Evolutionary conservation across 1,139 yeast species (phyloP).

Genomic region (Taphrina wiesneri): DNA sequence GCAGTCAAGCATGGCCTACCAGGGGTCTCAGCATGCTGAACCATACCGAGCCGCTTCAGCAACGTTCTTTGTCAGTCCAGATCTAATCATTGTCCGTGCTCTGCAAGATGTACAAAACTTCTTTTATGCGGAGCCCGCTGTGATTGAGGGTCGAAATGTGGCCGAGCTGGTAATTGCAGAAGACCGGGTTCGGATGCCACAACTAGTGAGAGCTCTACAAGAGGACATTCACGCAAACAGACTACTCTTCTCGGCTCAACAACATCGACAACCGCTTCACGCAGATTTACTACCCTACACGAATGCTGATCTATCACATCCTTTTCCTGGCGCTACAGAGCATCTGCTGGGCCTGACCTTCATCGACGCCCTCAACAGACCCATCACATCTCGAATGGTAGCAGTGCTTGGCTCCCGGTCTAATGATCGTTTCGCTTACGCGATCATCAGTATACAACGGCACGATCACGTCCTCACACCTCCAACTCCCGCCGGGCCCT

Average conservation of each 20-base stretch:
- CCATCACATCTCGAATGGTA: constrained; percentile 9
- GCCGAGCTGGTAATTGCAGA: background rate
- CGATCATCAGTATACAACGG: constrained; percentile 20
- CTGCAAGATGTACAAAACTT: constrained; percentile 4
- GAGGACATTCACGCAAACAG: constrained; percentile 5
- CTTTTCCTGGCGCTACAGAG: constrained; percentile 18
- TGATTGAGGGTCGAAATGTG: constrained; percentile 16
- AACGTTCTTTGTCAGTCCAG: constrained; percentile 4
- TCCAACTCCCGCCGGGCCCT: background rate
- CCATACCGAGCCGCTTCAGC: constrained; percentile 3
- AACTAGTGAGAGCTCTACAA: constrained; percentile 5
- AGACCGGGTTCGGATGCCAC: constrained; percentile 9
- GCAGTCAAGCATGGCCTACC: background rate
- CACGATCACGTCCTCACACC: constrained; percentile 7
- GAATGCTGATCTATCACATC: constrained; percentile 12
- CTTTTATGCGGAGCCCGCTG: constrained; percentile 7
- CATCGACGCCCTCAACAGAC: constrained; percentile 18
- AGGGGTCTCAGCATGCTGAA: background rate
- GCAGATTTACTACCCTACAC: constrained; percentile 9
- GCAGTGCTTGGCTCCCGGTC: constrained; percentile 19
- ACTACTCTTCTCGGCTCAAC: constrained; percentile 9
- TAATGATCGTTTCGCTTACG: constrained; percentile 20
- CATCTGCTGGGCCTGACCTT: constrained; percentile 9
- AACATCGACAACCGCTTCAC: background rate
- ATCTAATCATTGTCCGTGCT: constrained; percentile 8